Conservation (phyloP, 2,329 filamentous ascomycete species). For the Catunica adiposa region DNA sequence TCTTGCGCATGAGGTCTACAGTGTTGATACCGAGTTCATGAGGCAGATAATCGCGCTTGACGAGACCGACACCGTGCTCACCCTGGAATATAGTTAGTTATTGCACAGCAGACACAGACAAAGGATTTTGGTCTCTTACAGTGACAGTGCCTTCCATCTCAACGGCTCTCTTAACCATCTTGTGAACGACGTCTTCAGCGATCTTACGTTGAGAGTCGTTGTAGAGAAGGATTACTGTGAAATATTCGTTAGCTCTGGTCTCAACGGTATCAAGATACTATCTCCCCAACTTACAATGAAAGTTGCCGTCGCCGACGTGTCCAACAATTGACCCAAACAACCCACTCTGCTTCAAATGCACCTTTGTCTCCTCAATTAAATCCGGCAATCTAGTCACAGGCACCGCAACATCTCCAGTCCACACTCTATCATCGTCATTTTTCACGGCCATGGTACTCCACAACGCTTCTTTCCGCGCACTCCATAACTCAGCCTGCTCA, state of each 20-base stretch:
- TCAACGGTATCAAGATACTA: background rate
- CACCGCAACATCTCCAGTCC: constrained; percentile 77
- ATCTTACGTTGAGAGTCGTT: constrained; percentile 49
- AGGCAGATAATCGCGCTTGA: constrained; percentile 69
- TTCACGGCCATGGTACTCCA: constrained; percentile 61
- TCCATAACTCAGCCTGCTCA: constrained; percentile 67
- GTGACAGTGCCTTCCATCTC: constrained; percentile 76
- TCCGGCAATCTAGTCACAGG: constrained; percentile 58
- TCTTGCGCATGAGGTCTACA: constrained; percentile 71
- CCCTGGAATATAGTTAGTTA: constrained; percentile 28
- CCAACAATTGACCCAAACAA: constrained; percentile 42
- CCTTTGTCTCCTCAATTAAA: constrained; percentile 57
- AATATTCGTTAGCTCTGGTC: background rate
- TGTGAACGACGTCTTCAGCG: constrained; percentile 57
- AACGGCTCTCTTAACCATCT: constrained; percentile 73
- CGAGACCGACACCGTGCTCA: constrained; percentile 68
- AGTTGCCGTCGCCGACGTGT: constrained; percentile 65
- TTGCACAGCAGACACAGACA: background rate
- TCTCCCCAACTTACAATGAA: constrained; percentile 38
- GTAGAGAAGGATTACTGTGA: constrained; percentile 36
- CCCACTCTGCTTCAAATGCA: constrained; percentile 27
- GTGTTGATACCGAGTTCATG: constrained; percentile 61
- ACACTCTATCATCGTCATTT: constrained; percentile 53
- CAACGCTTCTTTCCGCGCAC: constrained; percentile 65
- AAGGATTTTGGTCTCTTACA: constrained; percentile 22